Conservation (phyloP, 768 basidiomycete genomes). For the Pulveroboletus sp. region DNA sequence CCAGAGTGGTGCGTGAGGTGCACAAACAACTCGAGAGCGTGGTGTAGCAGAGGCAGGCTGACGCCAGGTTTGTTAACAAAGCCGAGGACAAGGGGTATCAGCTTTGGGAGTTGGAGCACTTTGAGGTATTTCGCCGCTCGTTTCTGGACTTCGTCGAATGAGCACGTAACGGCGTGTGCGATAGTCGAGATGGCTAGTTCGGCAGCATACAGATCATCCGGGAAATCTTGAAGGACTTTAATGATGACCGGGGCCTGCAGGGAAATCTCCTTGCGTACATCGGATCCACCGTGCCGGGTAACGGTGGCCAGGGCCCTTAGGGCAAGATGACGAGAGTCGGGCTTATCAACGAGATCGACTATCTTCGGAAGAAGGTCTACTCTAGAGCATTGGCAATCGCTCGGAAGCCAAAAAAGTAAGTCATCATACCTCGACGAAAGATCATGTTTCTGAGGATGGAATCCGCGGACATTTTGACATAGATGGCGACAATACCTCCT, state of each 20-base stretch:
- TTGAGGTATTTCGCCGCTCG: conserved; percentile 34
- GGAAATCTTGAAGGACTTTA: conserved; percentile 44
- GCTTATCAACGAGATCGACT: conserved; percentile 44
- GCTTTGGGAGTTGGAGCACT: conserved; percentile 38
- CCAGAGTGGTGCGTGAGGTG: conserved; percentile 41
- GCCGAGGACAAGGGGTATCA: conserved; percentile 42
- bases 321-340: conserved; percentile 45
- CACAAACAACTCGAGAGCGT: conserved; percentile 45
- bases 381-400: background rate
- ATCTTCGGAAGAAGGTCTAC: conserved; percentile 52
- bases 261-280: conserved; percentile 49
- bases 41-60: conserved; percentile 42
- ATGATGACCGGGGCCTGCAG: conserved; percentile 35
- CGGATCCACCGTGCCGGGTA: conserved; percentile 54
- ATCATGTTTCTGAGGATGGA: conserved; percentile 55
- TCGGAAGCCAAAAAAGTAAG: background rate
- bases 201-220: conserved; percentile 44
- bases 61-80: conserved; percentile 40
- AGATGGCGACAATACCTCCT: conserved; percentile 58
- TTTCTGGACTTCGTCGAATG: conserved; percentile 35
- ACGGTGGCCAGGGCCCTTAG: conserved; percentile 51
- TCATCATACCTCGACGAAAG: conserved; percentile 41
- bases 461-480: conserved; percentile 57
- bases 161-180: conserved; percentile 45
- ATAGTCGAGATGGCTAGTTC: conserved; percentile 49